Base-by-base conservation (phyloP, 176 grass and related monocot species). In the Rhynchospora tenuis region DNA sequence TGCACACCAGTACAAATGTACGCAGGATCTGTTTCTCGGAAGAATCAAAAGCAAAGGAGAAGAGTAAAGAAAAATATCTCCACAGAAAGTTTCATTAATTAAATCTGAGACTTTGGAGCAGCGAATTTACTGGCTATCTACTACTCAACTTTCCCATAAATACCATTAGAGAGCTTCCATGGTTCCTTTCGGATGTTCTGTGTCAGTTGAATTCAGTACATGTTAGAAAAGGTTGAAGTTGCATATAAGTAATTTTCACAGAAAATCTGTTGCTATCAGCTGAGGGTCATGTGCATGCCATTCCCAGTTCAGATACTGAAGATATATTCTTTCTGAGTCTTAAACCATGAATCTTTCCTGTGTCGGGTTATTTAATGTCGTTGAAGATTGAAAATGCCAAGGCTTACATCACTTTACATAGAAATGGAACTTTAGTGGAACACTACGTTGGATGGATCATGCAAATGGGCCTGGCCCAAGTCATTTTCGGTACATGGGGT, bases 51-150 rank as follows among this genome's bases (percentile, higher is more conserved):
- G 50, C 45, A 51, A 43, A 51, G n/a, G 24, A 23, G 42, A 45
- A 70, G 22, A 27, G 46, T 50, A 54, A 76, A 29, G 33, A 63
- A 66, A 64, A 82, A 17, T 67, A 66, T 64, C 23, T 15, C 31
- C 50, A 45, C 9, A 23, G 19, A 60, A 60, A 14, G n/a, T 44
- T 62, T 80, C n/a, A 63, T 20, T 27, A 27, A 82, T 67, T 82
- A 66, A 62, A 31, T 67, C 7, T 82, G 80, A 80, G 27, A 82
- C 59, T 52, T 0, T 26, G 44, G 31, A 60, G 76, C 61, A 62
- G 80, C 51, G 80, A 66, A 82, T 82, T 65, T 82, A 82, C 79
- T 63, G 50, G 80, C 79, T 64, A 52, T 26, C 57, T 48, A 65
- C 59, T 82, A 46, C 42, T 50, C 22, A 50, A 50, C 59, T 63